A percentile compares a stretch with the other conserved stretches of the same genome.
Conservation (phyloP, 2,329 filamentous ascomycete genomes). For the Neofusicoccum cordaticola region DNA sequence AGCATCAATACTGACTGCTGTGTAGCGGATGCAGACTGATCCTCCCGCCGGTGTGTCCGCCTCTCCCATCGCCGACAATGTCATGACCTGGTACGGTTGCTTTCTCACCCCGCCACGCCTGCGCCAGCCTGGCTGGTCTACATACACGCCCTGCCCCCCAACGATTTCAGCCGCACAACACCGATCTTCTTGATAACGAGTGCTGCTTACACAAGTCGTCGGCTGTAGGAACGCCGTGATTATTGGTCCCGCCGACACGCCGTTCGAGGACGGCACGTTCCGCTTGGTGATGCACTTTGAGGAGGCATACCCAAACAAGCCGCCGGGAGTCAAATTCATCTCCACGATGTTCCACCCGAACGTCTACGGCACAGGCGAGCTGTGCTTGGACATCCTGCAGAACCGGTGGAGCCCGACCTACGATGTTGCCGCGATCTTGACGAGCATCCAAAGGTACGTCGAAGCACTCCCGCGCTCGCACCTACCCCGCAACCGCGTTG, state of each 20-base stretch:
- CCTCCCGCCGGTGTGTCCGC: constrained; percentile 95
- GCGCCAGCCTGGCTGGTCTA: constrained; percentile 13
- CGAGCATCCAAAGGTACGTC: constrained; percentile 87
- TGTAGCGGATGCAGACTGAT: constrained; percentile 88
- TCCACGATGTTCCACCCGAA: constrained; percentile 99
- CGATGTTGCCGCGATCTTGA: constrained; percentile 94
- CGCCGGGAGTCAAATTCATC: constrained; percentile 96
- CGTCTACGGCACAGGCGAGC: constrained; percentile 93
- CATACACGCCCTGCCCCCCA: not conserved
- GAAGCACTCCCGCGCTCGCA: not conserved
- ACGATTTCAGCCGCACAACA: constrained; percentile 1
- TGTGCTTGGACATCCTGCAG: constrained; percentile 94
- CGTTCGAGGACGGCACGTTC: constrained; percentile 98
- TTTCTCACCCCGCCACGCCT: not conserved
- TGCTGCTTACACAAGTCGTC: constrained; percentile 26
- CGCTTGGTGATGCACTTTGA: constrained; percentile 98
- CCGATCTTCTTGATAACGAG: not conserved
- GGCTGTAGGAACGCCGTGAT: constrained; percentile 88
- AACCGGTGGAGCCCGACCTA: constrained; percentile 99
- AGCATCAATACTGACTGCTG: constrained; percentile 52
- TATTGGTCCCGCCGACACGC: constrained; percentile 92
- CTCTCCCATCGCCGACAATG: constrained; percentile 91
- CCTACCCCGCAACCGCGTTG: not conserved
- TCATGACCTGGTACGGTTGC: constrained; percentile 81
- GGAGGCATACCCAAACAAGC: constrained; percentile 98